Evolutionary conservation across 257 asterid species (phyloP).

Genomic region (Solanum stenotomum): DNA sequence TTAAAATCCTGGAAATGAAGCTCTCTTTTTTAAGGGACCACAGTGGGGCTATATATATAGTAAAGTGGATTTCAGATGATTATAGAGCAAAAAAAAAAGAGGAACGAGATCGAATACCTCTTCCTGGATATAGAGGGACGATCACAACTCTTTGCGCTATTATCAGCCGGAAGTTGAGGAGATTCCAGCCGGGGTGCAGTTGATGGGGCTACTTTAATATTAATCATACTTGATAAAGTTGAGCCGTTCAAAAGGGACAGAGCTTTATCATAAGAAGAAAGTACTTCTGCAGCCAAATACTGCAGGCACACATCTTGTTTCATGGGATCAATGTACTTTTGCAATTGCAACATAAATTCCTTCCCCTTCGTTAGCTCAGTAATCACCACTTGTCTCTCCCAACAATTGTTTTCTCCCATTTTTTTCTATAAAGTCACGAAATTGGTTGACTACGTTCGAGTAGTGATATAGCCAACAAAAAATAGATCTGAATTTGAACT

Average conservation of each 20-base stretch:
- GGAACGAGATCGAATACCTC: neutral
- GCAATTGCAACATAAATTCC: slow-evolving; percentile 21
- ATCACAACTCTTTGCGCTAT: neutral
- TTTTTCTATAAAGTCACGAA: neutral
- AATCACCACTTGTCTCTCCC: slow-evolving; percentile 9
- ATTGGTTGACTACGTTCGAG: neutral
- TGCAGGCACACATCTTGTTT: neutral
- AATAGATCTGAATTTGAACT: neutral
- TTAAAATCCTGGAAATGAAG: neutral
- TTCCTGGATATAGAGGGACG: neutral
- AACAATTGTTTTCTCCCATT: slow-evolving; percentile 11
- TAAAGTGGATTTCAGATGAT: too few relatives aligned
- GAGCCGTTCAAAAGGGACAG: slow-evolving; percentile 5
- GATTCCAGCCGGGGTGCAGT: neutral
- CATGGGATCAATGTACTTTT: slow-evolving; percentile 5
- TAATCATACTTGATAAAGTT: neutral
- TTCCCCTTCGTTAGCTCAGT: slow-evolving; percentile 19
- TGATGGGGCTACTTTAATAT: too few relatives aligned
- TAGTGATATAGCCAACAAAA: neutral
- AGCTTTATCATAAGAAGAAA: slow-evolving; percentile 31
- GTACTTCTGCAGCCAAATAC: slow-evolving; percentile 8
- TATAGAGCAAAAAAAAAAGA: too few relatives aligned
- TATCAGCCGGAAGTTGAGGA: neutral
- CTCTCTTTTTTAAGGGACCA: neutral
- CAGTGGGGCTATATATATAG: too few relatives aligned